Evolutionary conservation across 179 eudicot genomes (phyloP), one percentile per base, ranked within the genome.

Genomic region (Spergularia azorica): DNA sequence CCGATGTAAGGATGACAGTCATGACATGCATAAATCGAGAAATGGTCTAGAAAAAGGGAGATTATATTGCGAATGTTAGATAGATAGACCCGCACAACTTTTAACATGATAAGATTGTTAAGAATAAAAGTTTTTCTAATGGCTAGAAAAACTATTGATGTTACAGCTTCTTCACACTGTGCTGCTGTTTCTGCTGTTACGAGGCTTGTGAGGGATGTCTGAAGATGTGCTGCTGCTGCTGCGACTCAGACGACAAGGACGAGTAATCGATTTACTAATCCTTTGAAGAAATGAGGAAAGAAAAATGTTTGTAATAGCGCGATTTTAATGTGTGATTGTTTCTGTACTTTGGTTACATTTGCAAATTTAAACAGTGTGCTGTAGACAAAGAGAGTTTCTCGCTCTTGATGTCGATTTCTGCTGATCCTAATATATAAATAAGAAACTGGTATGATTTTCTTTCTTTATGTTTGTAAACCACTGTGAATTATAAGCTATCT

Each of bases 111-210:
- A 43, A 43, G 32, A 26, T 26, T 26, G 32, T 26, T 26, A 26
- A 26, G 32, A 26, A 2, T 26, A 26, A 0, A 26, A 26, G 32
- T 26, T 26, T 26, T 26, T 26, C 20, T 54, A 21, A 46, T 55
- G 58, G 14, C n/a, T 20, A 32, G 18, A 16, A 14, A 14, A 16
- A 1, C 20, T 70, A 43, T 38, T 43, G 70, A 32, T 15, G 9
- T 7, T 79, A 83, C 84, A 89, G 91, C 78, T 18, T 89, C 16
- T 91, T 86, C 71, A 67, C 90, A 50, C 3, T 81, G 58, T 91
- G 93, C 73, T 89, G 95, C 82, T 89, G 96, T 78, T 91, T 81
- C 67, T 91, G 92, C 77, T 91, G 95, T 82, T 83, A 76, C 39
- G 91, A 89, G 84, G 79, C 90, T 12, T 90, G 92, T 56, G 88